A percentile compares a stretch with the other conserved stretches of the same genome.
Evolutionary conservation across 2,329 filamentous ascomycete species (phyloP).

Genomic region (Penicillium sp.): DNA sequence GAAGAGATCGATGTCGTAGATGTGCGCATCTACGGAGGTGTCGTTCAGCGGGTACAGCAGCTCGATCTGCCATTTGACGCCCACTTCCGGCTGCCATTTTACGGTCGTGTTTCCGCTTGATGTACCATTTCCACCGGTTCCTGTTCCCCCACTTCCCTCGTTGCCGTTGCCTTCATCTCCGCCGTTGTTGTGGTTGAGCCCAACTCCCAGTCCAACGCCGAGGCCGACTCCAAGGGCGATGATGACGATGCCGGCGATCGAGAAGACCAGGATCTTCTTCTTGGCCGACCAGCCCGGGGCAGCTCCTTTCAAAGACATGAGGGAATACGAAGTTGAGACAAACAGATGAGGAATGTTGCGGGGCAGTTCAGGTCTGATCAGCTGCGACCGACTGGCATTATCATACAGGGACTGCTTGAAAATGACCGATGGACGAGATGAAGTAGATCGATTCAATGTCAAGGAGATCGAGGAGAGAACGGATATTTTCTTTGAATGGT

Average conservation of each 20-base stretch:
- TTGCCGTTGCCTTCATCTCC: conserved; percentile 25
- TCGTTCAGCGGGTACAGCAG: conserved; percentile 46
- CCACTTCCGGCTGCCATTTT: conserved; percentile 55
- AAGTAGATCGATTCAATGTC: conserved; percentile 1
- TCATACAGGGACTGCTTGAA: neutral
- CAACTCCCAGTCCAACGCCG: conserved; percentile 58
- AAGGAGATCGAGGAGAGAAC: too few relatives aligned
- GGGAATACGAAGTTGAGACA: neutral
- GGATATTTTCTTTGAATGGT: too few relatives aligned
- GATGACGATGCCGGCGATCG: conserved; percentile 27
- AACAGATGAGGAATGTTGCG: neutral
- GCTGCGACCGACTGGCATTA: conserved; percentile 2
- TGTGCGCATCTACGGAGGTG: conserved; percentile 50
- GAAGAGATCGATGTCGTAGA: conserved; percentile 64
- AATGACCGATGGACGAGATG: neutral
- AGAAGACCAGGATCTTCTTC: conserved; percentile 33
- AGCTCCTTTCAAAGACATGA: conserved; percentile 21
- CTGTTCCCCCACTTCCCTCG: conserved; percentile 22
- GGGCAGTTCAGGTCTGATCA: neutral
- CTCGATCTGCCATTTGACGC: conserved; percentile 62
- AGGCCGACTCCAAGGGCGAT: conserved; percentile 55
- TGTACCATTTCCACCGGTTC: conserved; percentile 23
- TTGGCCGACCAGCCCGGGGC: conserved; percentile 31
- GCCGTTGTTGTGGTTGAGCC: conserved; percentile 41
- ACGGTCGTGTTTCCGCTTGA: conserved; percentile 25